Base-by-base conservation (phyloP, 345 rosid genomes). In the Aquilaria sinensis region DNA sequence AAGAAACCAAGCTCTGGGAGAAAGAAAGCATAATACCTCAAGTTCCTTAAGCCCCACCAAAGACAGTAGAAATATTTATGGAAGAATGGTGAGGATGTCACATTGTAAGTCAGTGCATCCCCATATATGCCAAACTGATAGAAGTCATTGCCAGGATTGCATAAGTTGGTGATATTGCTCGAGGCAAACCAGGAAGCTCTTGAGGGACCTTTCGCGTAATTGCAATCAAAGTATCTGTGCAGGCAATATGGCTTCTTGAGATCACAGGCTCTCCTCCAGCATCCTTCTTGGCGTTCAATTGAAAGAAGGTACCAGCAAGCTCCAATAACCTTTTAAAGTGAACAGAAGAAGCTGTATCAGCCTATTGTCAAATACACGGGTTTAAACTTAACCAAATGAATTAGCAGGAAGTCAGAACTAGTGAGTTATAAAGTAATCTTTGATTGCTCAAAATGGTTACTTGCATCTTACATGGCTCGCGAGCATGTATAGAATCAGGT, bases 231-330 rank as follows among this genome's bases (percentile, higher is more conserved):
- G 76, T 78, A 88, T 64, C 78, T 63, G 53, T 76, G 68, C 12
- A 70, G 77, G 71, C 98, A 86, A 14, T 68, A 67, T 31, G 74
- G 67, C 31, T 74, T 77, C 72, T 87, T 84, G 0, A 68, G 53
- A 52, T 81, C 58, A 12, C 97, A 90, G 15, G 71, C 88, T 16
- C 58, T 79, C 78, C 81, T 83, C 96, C 97, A 93, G 70, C 97
- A 93, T 50, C 89, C 85, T 48, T 93, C 97, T 72, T 88, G 82
- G 15, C 90, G 67, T 77, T 90, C 97, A 33, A 93, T 73, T 34
- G 98, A 76, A 29, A 93, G 81, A 57, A 93, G 88, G 69, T 90
- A 93, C 98, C 97, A 93, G 69, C 92, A 90, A 74, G 98, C 96
- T 76, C 97, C 98, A 78, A 88, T 75, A 81, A 90, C 96, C 97